phyloP scores from a whole-genome alignment of 2,329 filamentous ascomycete genomes.

The Aspergillus fischeri region DNA sequence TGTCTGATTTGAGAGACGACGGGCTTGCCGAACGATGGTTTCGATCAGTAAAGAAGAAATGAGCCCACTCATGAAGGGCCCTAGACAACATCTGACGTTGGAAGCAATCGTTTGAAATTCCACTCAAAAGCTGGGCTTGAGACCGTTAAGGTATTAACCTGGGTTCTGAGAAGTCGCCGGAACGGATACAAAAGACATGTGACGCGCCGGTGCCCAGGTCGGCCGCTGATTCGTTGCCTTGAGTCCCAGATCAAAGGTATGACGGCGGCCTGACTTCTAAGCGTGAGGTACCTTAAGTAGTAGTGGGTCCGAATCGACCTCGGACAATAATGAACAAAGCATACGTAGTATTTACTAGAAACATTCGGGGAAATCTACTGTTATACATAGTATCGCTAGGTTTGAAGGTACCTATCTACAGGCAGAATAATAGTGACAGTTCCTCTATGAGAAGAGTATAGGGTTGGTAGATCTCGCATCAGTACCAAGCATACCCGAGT shows the following conservation, averaged over 20 bases:
- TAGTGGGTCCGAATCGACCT: no score
- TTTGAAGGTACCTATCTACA: neutral
- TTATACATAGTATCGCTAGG: neutral
- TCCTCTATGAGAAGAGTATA: neutral
- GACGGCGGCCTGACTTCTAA: neutral
- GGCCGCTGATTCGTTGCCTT: conserved; percentile 17
- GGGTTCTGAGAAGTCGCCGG: conserved; percentile 5
- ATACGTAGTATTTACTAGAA: neutral
- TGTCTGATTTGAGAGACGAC: conserved; percentile 32
- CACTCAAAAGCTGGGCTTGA: neutral
- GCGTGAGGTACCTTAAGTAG: neutral
- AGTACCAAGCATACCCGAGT: neutral
- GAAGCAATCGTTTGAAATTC: conserved; percentile 1
- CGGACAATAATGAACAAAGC: neutral
- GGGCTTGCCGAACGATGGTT: conserved; percentile 41
- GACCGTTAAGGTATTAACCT: neutral
- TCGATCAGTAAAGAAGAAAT: conserved; percentile 42
- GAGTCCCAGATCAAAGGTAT: neutral
- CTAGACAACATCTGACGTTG: conserved; percentile 13
- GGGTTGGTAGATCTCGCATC: neutral
- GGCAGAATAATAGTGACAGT: neutral
- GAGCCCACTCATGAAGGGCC: conserved; percentile 42
- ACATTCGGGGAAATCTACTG: neutral
- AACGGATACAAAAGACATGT: conserved; percentile 13
- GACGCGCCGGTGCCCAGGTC: conserved; percentile 5